A percentile compares a stretch with the other conserved stretches of the same genome.
Evolutionary conservation across 805 yeast genomes (phyloP).

Genomic region (Candida fluviatilis): DNA sequence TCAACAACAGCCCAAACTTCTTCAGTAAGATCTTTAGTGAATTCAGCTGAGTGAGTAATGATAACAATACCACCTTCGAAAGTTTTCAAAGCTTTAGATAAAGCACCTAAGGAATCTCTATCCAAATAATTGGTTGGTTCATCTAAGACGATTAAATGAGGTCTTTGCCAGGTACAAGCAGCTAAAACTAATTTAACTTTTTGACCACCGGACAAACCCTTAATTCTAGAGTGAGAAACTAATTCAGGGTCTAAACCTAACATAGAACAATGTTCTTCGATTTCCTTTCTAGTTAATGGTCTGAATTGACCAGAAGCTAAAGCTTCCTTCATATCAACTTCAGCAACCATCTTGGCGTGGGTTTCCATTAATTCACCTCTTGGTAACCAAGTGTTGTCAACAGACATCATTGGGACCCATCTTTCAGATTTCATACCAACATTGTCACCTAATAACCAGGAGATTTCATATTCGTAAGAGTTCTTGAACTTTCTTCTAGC

Average conservation of each 20-base stretch:
- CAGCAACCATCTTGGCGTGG: slow-evolving; percentile 98
- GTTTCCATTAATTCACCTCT: slow-evolving; percentile 87
- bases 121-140: slow-evolving; percentile 99
- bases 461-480: slow-evolving; percentile 99
- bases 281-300: slow-evolving; percentile 99
- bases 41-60: slow-evolving; percentile 99
- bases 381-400: slow-evolving; percentile 99
- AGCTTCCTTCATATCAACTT: slow-evolving; percentile 99
- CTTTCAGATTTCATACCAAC: slow-evolving; percentile 98
- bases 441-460: slow-evolving; percentile 97
- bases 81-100: slow-evolving; percentile 96
- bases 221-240: slow-evolving; percentile 99
- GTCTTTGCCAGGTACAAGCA: slow-evolving; percentile 99
- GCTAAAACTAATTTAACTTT: slow-evolving; percentile 99
- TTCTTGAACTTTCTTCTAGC: slow-evolving; percentile 99
- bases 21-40: slow-evolving; percentile 98
- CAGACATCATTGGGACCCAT: slow-evolving; percentile 99
- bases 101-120: slow-evolving; percentile 99
- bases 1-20: slow-evolving; percentile 99
- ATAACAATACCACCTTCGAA: slow-evolving; percentile 99
- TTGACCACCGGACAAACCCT: slow-evolving; percentile 99
- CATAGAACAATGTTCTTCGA: slow-evolving; percentile 97
- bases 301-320: slow-evolving; percentile 99
- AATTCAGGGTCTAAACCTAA: slow-evolving; percentile 98
- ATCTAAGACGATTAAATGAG: slow-evolving; percentile 98